phyloP scores from a whole-genome alignment of 192 early-diverging fungal genomes.

The Coemansia sp. region DNA sequence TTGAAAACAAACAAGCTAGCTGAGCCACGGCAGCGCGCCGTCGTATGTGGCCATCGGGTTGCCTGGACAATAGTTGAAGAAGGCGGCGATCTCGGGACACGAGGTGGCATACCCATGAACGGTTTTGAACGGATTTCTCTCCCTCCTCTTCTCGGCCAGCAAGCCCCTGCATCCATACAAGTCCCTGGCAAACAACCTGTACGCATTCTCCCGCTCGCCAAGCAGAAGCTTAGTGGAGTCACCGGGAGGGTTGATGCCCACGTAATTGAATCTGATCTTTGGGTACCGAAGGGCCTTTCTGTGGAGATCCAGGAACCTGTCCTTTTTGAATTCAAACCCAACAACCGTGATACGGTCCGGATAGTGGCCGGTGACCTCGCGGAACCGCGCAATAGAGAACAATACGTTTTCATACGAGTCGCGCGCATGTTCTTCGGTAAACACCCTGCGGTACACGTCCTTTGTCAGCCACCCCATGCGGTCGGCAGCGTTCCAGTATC shows the following conservation, averaged over 20 bases:
- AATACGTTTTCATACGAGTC: constrained; percentile 60
- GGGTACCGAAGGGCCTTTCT: constrained; percentile 49
- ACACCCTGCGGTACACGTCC: constrained; percentile 42
- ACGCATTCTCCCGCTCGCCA: constrained; percentile 33
- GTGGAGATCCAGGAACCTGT: constrained; percentile 51
- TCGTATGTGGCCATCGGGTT: constrained; percentile 38
- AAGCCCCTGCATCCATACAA: constrained; percentile 36
- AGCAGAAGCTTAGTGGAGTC: constrained; percentile 13
- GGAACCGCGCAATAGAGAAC: constrained; percentile 56
- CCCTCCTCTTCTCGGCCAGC: constrained; percentile 37
- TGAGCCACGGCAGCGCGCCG: constrained; percentile 48
- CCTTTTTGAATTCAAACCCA: constrained; percentile 49
- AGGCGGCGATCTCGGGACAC: constrained; percentile 46
- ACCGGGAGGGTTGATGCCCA: constrained; percentile 50
- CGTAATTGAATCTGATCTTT: constrained; percentile 50
- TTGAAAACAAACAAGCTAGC: constrained; percentile 5
- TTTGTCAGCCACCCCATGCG: constrained; percentile 46
- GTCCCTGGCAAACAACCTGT: constrained; percentile 43
- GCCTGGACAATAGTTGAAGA: constrained; percentile 43
- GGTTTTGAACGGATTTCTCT: constrained; percentile 40
- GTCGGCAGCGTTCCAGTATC: constrained; percentile 56
- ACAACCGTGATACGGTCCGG: constrained; percentile 50
- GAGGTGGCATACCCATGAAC: constrained; percentile 41
- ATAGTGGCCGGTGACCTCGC: constrained; percentile 53
- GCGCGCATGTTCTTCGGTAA: constrained; percentile 56